These are phyloP conservation scores for Acer saccharum DNA, from an alignment of 345 rosid species.

Conservation along the genomic window DNA sequence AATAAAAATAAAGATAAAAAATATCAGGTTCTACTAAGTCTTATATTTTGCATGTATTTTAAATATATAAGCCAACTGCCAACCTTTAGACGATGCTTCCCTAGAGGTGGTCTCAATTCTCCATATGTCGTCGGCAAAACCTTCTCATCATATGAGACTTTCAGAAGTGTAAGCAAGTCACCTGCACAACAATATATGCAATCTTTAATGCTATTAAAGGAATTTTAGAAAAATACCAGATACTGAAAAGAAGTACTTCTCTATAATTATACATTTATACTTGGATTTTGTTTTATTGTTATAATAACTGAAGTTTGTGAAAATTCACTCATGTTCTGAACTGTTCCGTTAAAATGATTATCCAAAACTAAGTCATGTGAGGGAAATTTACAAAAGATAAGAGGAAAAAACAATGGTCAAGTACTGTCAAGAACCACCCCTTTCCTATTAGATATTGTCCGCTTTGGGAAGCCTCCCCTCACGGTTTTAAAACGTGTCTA, in stretches of 20 bases:
- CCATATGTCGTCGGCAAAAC: conserved; percentile 93
- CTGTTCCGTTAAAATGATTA: background rate
- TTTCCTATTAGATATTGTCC: background rate
- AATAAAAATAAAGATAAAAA: background rate
- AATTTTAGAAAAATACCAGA: background rate
- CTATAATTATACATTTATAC: background rate
- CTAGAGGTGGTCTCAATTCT: conserved; percentile 93
- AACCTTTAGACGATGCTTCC: conserved; percentile 97
- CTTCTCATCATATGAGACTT: conserved; percentile 75
- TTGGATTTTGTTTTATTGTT: background rate
- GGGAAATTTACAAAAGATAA: background rate
- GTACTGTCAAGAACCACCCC: background rate
- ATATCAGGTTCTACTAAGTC: background rate
- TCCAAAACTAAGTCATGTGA: background rate
- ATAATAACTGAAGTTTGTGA: background rate
- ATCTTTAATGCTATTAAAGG: conserved; percentile 17
- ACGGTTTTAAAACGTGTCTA: background rate
- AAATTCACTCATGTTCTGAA: background rate
- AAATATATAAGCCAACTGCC: conserved; percentile 45
- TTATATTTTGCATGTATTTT: background rate
- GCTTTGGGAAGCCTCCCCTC: background rate
- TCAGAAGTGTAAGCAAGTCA: conserved; percentile 71
- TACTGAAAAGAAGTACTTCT: background rate
- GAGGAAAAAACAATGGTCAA: background rate
- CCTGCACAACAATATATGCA: conserved; percentile 47